Conservation (phyloP, 208 protist species). For the Willaertia magna region DNA sequence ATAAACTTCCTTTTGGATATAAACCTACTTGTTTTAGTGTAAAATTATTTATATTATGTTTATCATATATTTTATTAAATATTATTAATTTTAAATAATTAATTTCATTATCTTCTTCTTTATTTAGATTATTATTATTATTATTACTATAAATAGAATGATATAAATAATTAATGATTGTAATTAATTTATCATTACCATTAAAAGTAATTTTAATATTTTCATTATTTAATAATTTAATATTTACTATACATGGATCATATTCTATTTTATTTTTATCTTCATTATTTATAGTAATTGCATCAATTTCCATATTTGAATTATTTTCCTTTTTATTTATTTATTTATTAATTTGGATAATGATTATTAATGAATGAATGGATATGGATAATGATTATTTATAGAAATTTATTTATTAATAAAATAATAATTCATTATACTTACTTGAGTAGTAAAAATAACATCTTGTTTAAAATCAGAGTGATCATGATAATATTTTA, state of each 20-base stretch:
- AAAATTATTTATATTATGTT: not conserved
- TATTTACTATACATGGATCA: not conserved
- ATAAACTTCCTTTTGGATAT: not conserved
- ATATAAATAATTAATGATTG: not conserved
- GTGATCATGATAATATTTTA: not conserved
- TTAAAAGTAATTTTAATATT: not conserved
- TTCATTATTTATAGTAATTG: not conserved
- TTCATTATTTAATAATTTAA: not conserved
- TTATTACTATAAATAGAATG: not conserved
- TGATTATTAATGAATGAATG: not conserved
- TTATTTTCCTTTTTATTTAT: not conserved
- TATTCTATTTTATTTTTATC: not conserved
- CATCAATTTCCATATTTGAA: not conserved
- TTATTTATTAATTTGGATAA: not conserved
- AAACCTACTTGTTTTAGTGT: not conserved
- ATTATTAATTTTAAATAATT: not conserved
- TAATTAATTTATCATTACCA: not conserved
- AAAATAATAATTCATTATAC: not conserved
- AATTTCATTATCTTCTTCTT: not conserved
- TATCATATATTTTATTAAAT: not conserved
- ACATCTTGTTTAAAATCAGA: not conserved
- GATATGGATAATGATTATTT: no score
- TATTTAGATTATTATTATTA: not conserved
- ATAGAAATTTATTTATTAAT: not conserved
- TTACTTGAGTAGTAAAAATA: not conserved